A percentile compares a stretch with the other conserved stretches of the same genome.
These are phyloP conservation scores for Fusarium sp. DNA, from an alignment of 2,329 filamentous ascomycete species.

Conservation along the genomic window DNA sequence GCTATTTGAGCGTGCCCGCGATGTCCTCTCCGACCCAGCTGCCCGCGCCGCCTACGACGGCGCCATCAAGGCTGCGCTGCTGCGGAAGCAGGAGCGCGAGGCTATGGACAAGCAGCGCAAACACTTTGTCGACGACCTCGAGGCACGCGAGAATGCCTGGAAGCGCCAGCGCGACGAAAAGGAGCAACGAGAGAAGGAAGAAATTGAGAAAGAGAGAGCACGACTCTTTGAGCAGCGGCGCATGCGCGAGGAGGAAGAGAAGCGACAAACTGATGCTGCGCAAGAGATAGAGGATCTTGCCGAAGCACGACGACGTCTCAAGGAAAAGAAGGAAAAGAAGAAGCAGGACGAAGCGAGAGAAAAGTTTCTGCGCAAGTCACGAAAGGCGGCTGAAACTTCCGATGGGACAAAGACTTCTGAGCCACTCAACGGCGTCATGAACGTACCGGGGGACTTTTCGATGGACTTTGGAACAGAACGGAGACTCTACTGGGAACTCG, in stretches of 20 bases:
- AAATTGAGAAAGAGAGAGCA: conserved; percentile 52
- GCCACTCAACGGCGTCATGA: conserved; percentile 50
- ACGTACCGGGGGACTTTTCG: conserved; percentile 52
- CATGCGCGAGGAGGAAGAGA: conserved; percentile 53
- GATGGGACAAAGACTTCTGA: conserved; percentile 39
- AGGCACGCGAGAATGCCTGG: conserved; percentile 78
- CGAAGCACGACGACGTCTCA: conserved; percentile 52
- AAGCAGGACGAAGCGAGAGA: conserved; percentile 45
- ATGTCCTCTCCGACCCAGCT: conserved; percentile 79
- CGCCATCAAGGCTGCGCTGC: conserved; percentile 76
- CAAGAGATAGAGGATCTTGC: conserved; percentile 54
- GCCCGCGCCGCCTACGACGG: conserved; percentile 84
- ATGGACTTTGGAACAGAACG: conserved; percentile 46
- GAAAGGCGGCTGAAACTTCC: conserved; percentile 48
- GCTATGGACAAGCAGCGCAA: conserved; percentile 79
- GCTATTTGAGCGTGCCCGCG: conserved; percentile 85
- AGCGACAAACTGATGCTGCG: conserved; percentile 51
- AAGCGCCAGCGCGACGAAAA: conserved; percentile 68
- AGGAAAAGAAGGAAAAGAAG: conserved; percentile 57
- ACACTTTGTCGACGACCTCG: conserved; percentile 87
- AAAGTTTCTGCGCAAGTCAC: conserved; percentile 50
- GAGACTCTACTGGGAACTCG: conserved; percentile 55
- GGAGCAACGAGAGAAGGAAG: conserved; percentile 51
- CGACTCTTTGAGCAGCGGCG: conserved; percentile 53
- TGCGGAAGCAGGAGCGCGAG: conserved; percentile 77